phyloP scores from a whole-genome alignment of 805 yeast species.

The Saturnispora zaruensis region DNA sequence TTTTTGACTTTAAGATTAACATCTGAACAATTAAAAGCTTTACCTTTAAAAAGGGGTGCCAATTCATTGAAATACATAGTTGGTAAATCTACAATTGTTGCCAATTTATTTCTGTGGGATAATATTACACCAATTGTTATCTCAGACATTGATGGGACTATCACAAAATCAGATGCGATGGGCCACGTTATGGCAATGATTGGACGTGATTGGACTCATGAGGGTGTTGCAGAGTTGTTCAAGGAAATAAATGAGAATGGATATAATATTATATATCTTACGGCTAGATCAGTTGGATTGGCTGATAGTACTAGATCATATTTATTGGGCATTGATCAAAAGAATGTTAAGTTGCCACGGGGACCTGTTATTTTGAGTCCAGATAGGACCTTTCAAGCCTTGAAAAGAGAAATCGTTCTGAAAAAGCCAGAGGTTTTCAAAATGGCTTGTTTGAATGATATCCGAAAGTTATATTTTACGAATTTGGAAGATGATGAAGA shows the following conservation, averaged over 20 bases:
- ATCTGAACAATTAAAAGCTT: slow-evolving; percentile 72
- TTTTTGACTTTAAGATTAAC: slow-evolving; percentile 87
- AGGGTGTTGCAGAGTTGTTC: slow-evolving; percentile 87
- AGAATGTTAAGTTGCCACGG: slow-evolving; percentile 60
- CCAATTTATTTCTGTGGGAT: slow-evolving; percentile 79
- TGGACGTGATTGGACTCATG: slow-evolving; percentile 97
- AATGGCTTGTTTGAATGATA: slow-evolving; percentile 91
- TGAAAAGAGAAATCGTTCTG: slow-evolving; percentile 81
- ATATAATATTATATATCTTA: slow-evolving; percentile 84
- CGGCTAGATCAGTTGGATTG: slow-evolving; percentile 92
- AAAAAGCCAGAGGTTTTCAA: slow-evolving; percentile 98
- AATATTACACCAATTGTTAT: slow-evolving; percentile 82
- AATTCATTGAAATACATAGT: slow-evolving; percentile 75
- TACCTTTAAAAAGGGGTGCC: slow-evolving; percentile 69
- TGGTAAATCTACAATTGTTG: slow-evolving; percentile 67
- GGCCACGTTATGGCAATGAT: slow-evolving; percentile 92
- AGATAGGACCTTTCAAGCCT: slow-evolving; percentile 93
- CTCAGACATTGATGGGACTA: slow-evolving; percentile 96
- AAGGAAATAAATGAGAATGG: slow-evolving; percentile 84
- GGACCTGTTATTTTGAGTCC: slow-evolving; percentile 97
- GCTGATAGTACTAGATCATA: slow-evolving; percentile 89
- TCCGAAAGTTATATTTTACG: slow-evolving; percentile 52
- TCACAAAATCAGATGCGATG: slow-evolving; percentile 93
- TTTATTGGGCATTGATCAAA: slow-evolving; percentile 67
- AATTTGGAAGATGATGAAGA: slow-evolving; percentile 4